phyloP scores from a whole-genome alignment of 805 yeast genomes.

The Zygoascus bituminiphila region DNA sequence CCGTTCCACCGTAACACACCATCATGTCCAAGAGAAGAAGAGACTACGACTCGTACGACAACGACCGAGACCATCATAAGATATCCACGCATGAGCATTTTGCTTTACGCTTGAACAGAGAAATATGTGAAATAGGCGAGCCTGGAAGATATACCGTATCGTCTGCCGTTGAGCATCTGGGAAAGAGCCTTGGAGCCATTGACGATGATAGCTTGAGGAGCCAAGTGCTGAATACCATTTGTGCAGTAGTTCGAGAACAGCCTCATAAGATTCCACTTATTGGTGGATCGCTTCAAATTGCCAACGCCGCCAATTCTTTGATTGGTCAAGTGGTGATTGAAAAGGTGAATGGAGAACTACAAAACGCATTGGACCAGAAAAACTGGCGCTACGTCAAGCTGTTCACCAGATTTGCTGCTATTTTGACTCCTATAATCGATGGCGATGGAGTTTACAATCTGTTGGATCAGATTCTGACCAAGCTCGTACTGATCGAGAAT shows the following conservation, averaged over 20 bases:
- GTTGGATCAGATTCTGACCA: conserved; percentile 48
- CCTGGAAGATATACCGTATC: conserved; percentile 23
- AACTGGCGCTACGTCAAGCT: conserved; percentile 64
- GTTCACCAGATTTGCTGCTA: conserved; percentile 58
- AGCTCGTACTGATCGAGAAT: conserved; percentile 42
- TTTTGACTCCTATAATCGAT: conserved; percentile 53
- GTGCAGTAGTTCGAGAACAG: conserved; percentile 71
- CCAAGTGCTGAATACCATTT: conserved; percentile 53
- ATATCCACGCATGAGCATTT: conserved; percentile 4
- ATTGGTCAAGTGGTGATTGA: conserved; percentile 66
- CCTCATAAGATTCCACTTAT: conserved; percentile 82
- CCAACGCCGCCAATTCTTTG: conserved; percentile 53
- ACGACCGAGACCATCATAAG: conserved; percentile 3
- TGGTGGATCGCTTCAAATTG: conserved; percentile 55
- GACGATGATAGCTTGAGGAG: conserved; percentile 52
- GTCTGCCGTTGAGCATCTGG: conserved; percentile 20
- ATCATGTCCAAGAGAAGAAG: conserved; percentile 1
- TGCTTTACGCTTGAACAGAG: conserved; percentile 21
- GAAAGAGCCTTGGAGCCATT: conserved; percentile 36
- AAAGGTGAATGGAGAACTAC: conserved; percentile 56
- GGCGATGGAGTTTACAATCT: conserved; percentile 43
- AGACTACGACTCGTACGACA: conserved; percentile 2
- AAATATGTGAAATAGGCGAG: conserved; percentile 55
- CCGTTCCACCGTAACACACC: not conserved
- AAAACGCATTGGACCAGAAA: conserved; percentile 41